Evolutionary conservation across 2,329 filamentous ascomycete genomes (phyloP).

Genomic region (Aspergillus sp.): DNA sequence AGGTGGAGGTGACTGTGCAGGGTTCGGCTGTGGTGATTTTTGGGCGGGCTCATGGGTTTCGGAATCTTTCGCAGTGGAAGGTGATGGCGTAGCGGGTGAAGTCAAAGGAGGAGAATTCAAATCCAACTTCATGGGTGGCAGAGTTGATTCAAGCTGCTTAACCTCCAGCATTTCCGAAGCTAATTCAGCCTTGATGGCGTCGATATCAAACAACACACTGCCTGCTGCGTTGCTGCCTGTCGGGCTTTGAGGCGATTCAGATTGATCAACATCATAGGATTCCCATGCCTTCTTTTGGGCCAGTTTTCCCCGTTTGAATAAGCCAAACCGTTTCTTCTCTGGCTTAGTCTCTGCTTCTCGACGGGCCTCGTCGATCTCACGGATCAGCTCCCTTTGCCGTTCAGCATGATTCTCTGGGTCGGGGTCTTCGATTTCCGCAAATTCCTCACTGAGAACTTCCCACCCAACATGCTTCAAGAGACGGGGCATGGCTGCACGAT

Average conservation of each 20-base stretch:
- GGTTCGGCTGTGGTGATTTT: slow-evolving; percentile 20
- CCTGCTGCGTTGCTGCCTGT: slow-evolving; percentile 31
- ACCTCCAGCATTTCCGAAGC: slow-evolving; percentile 70
- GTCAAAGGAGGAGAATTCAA: slow-evolving; percentile 36
- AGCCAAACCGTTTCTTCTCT: slow-evolving; percentile 68
- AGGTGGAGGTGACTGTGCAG: slow-evolving; percentile 18
- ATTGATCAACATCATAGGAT: slow-evolving; percentile 72
- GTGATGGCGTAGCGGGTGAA: slow-evolving; percentile 20
- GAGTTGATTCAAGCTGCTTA: slow-evolving; percentile 79
- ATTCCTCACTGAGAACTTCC: slow-evolving; percentile 89
- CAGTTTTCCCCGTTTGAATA: slow-evolving; percentile 76
- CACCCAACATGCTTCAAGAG: slow-evolving; percentile 86
- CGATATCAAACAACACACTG: slow-evolving; percentile 85
- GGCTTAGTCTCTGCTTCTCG: slow-evolving; percentile 80
- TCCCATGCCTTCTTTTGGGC: slow-evolving; percentile 88
- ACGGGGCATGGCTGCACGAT: slow-evolving; percentile 86
- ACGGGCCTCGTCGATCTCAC: slow-evolving; percentile 92
- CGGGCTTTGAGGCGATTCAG: slow-evolving; percentile 27
- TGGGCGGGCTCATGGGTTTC: slow-evolving; percentile 43
- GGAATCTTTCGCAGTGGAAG: slow-evolving; percentile 36
- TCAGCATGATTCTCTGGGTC: slow-evolving; percentile 90
- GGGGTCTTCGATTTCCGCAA: slow-evolving; percentile 93
- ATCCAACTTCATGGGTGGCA: slow-evolving; percentile 85
- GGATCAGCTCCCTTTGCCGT: slow-evolving; percentile 88
- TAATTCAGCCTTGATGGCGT: slow-evolving; percentile 85